Evolutionary conservation across 2,329 filamentous ascomycete species (phyloP).

Genomic region (Aspergillus pseudoglaucus): DNA sequence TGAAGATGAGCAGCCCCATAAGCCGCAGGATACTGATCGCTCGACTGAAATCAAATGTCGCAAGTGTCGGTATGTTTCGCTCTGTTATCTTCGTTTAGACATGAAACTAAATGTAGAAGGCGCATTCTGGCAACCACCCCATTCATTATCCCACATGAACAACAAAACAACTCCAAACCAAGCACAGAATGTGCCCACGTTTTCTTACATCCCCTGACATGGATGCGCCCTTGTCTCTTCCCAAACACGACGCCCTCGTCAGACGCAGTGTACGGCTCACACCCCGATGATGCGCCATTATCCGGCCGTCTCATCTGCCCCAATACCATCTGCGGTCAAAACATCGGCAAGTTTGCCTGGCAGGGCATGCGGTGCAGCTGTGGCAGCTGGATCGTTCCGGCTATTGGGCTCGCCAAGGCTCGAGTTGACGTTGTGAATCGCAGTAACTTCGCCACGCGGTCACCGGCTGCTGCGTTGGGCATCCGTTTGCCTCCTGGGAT

Average conservation of each 20-base stretch:
- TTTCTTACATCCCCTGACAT: constrained; percentile 86
- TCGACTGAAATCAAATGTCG: constrained; percentile 70
- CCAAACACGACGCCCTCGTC: constrained; percentile 17
- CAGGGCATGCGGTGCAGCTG: constrained; percentile 91
- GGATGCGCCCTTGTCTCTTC: constrained; percentile 81
- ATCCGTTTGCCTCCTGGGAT: constrained; percentile 37
- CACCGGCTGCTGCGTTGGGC: constrained; percentile 21
- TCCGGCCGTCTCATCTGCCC: constrained; percentile 83
- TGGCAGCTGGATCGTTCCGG: constrained; percentile 82
- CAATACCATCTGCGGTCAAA: constrained; percentile 66
- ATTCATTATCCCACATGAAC: constrained; percentile 62
- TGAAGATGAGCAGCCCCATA: constrained; percentile 44
- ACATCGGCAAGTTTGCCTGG: constrained; percentile 92
- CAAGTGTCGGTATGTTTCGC: constrained; percentile 65
- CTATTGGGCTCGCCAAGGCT: constrained; percentile 76
- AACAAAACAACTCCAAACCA: constrained; percentile 12
- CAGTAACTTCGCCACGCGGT: constrained; percentile 16
- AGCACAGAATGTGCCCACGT: constrained; percentile 65
- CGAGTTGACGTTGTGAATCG: constrained; percentile 68
- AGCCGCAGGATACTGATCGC: constrained; percentile 15
- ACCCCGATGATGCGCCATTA: constrained; percentile 56
- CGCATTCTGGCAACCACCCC: constrained; percentile 56
- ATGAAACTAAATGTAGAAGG: constrained; percentile 26
- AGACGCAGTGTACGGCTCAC: constrained; percentile 13
- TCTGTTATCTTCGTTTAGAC: background rate